Percentiles rank a stretch among this genome's conserved stretches.
Conservation (phyloP, 106 monocot species). For the Dioscorea dumetorum region DNA sequence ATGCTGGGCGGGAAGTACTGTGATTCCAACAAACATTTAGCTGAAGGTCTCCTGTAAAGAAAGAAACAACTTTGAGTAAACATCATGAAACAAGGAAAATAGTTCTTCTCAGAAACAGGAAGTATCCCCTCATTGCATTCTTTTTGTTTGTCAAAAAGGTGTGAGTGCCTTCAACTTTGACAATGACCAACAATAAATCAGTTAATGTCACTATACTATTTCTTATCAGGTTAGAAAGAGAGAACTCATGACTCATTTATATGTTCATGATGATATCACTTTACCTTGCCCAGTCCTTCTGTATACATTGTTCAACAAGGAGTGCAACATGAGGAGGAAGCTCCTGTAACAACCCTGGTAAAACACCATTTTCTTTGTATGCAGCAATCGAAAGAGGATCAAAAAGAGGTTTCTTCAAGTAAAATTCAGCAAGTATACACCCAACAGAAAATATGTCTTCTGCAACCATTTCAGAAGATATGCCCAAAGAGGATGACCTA, state of each 20-base stretch:
- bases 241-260: too few species aligned
- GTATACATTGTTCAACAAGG: constrained; percentile 71
- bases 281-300: constrained; percentile 87
- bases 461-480: constrained; percentile 46
- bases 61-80: too few species aligned
- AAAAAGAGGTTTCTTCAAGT: constrained; percentile 81
- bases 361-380: constrained; percentile 56
- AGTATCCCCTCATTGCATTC: too few species aligned
- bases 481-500: constrained; percentile 25
- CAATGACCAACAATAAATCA: too few species aligned
- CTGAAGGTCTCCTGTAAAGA: constrained; percentile 77
- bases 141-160: too few species aligned
- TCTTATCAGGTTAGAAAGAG: too few species aligned
- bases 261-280: too few species aligned
- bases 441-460: constrained; percentile 83
- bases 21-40: constrained; percentile 72
- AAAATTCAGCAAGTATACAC: constrained; percentile 78
- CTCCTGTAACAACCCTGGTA: constrained; percentile 49
- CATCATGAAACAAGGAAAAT: too few species aligned
- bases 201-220: too few species aligned
- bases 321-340: constrained; percentile 74
- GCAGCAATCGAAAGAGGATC: constrained; percentile 58
- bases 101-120: too few species aligned
- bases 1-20: constrained; percentile 65
- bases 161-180: too few species aligned